Evolutionary conservation across 75 land plant genomes (phyloP).

Genomic region (Larix kaempferi): DNA sequence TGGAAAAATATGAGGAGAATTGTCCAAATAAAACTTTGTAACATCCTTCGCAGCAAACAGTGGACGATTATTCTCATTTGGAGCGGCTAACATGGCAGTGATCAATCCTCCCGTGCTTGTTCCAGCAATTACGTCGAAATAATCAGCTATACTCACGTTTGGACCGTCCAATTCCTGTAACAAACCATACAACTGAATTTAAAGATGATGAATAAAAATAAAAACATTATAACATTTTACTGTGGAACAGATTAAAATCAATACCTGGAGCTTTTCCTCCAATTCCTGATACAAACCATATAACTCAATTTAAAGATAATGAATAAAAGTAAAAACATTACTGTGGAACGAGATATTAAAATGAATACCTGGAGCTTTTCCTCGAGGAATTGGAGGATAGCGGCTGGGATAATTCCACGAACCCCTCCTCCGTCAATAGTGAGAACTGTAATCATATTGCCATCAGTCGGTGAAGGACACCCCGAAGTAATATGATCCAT

Average conservation of each 20-base stretch:
- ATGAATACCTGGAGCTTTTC: background rate
- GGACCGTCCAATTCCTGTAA: slow-evolving; percentile 43
- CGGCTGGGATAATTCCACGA: background rate
- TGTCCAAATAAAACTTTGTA: slow-evolving; percentile 23
- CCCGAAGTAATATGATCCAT: no score
- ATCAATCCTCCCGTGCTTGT: slow-evolving; percentile 59
- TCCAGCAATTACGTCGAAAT: slow-evolving; percentile 59
- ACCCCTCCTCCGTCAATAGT: background rate
- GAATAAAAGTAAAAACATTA: no score
- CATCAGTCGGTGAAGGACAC: no score
- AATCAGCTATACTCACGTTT: slow-evolving; percentile 47
- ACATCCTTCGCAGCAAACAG: slow-evolving; percentile 36
- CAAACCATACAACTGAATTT: no score
- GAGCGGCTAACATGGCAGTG: slow-evolving; percentile 48
- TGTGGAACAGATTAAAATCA: no score
- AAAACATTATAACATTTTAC: no score
- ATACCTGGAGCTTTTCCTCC: background rate
- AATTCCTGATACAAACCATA: slow-evolving; percentile 18
- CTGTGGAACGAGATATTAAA: no score
- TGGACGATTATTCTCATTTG: slow-evolving; percentile 36
- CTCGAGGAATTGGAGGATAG: background rate
- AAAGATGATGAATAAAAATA: no score
- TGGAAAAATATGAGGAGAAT: slow-evolving; percentile 23
- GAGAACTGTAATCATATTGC: background rate
- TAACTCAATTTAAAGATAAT: no score